Evolutionary conservation across 2,329 filamentous ascomycete genomes (phyloP), one percentile per base, ranked within the genome.

Genomic region (Trematosphaeria pertusa): DNA sequence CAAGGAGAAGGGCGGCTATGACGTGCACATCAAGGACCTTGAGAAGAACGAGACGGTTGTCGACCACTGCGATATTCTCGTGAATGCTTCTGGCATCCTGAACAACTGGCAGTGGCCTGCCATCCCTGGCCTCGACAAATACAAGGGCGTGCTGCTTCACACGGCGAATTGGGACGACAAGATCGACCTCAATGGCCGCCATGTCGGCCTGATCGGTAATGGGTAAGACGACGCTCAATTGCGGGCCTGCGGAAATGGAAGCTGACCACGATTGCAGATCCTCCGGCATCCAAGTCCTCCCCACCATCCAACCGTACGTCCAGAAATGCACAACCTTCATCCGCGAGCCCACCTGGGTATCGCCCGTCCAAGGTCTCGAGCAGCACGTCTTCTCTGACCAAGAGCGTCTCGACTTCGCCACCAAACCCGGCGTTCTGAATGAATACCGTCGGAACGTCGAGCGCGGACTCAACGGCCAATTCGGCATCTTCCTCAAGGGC

Each of bases 81-180:
- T 81, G 31, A 80, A 80, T 50, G 78, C 73, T 12, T 65, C 68
- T 5, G 79, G 80, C 10, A 73, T 81, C 15, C 64, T 82, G 26
- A 81, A 81, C 55, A 77, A 77, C 50, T 80, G 74, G 67, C 70
- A 73, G 40, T 80, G 77, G 73, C 82, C 82, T 1, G 72, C 75
- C 14, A 76, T 85, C 17, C 73, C 77, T 0, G 83, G 82, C 0
- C 50, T 80, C 0, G 54, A 75, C 2, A 69, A 67, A n/a, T 87
- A 83, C 67, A 65, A 75, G 40, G 83, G 82, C 7, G 59, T 67
- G 6, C 64, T 84, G 3, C 73, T 84, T 33, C 83, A 86, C 58
- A 80, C 80, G 0, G 78, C 83, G 1, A 72, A 75, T 28, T 87
- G 81, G 81, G 75, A 81, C 1, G 63, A 78, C 4, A 72, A 76